These are phyloP conservation scores for Tuber aestivum DNA, from an alignment of 495 filamentous ascomycete genomes.

Conservation along the genomic window DNA sequence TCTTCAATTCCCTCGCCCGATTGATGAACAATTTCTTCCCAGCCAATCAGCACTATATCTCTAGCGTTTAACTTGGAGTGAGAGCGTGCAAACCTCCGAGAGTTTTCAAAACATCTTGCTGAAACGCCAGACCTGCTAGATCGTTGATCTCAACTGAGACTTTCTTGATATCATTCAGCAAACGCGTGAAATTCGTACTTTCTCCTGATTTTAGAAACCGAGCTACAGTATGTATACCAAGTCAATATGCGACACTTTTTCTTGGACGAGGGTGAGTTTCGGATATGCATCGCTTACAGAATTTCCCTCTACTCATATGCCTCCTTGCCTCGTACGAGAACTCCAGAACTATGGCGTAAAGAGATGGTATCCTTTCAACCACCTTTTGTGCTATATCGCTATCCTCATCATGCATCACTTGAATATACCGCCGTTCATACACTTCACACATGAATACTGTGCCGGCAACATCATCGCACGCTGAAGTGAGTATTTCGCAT, in stretches of 20 bases:
- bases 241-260: not conserved
- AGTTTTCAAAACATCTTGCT: conserved; percentile 12
- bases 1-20: conserved; percentile 15
- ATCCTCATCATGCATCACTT: not conserved
- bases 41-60: conserved; percentile 1
- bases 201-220: conserved; percentile 13
- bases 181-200: conserved; percentile 6
- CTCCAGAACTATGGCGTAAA: conserved; percentile 19
- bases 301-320: conserved; percentile 9
- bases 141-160: conserved; percentile 2
- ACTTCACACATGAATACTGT: conserved; percentile 21
- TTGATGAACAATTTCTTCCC: not conserved
- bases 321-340: conserved; percentile 19
- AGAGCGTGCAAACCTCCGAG: conserved; percentile 4
- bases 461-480: conserved; percentile 20
- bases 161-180: conserved; percentile 13
- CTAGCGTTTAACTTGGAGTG: not conserved
- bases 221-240: conserved; percentile 6
- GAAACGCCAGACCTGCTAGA: conserved; percentile 12
- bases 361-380: conserved; percentile 16
- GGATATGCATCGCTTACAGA: conserved; percentile 9
- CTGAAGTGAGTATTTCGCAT: conserved; percentile 22
- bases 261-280: not conserved
- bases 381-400: conserved; percentile 8
- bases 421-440: conserved; percentile 10